phyloP scores from a whole-genome alignment of 192 early-diverging fungal species.

The Backusella tarrabulga region DNA sequence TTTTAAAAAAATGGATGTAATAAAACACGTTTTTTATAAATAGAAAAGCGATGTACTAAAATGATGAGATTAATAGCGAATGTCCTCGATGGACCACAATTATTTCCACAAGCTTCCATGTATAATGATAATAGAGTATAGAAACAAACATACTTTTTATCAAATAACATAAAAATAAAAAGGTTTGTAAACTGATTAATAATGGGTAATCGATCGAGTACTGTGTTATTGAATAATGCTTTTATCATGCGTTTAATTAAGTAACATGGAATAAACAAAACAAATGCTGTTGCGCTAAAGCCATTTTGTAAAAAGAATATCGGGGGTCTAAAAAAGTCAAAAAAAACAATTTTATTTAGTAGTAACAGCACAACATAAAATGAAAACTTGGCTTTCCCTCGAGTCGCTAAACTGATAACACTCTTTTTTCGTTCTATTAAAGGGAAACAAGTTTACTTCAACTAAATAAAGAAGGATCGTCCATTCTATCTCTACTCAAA shows the following conservation, averaged over 20 bases:
- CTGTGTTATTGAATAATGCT: background rate
- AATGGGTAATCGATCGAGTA: too few species aligned
- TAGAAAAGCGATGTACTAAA: background rate
- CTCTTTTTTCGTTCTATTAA: too few species aligned
- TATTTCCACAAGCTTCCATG: background rate
- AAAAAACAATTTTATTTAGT: background rate
- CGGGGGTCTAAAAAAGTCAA: background rate
- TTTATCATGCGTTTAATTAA: background rate
- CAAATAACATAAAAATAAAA: too few species aligned
- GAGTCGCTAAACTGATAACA: too few species aligned
- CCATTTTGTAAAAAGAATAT: background rate
- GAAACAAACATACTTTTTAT: background rate
- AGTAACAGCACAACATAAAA: too few species aligned
- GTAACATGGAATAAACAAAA: background rate
- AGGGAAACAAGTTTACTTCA: too few species aligned
- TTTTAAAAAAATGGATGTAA: background rate
- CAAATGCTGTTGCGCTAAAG: background rate
- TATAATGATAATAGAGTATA: background rate
- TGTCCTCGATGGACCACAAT: background rate
- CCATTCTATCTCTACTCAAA: too few species aligned
- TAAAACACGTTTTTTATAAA: background rate
- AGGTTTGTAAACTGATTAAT: too few species aligned
- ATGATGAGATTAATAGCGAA: background rate
- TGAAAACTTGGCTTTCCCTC: too few species aligned
- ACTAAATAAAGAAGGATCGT: too few species aligned